Conservation (phyloP, 2,329 filamentous ascomycete species). For the Colletotrichum orchidophilum region DNA sequence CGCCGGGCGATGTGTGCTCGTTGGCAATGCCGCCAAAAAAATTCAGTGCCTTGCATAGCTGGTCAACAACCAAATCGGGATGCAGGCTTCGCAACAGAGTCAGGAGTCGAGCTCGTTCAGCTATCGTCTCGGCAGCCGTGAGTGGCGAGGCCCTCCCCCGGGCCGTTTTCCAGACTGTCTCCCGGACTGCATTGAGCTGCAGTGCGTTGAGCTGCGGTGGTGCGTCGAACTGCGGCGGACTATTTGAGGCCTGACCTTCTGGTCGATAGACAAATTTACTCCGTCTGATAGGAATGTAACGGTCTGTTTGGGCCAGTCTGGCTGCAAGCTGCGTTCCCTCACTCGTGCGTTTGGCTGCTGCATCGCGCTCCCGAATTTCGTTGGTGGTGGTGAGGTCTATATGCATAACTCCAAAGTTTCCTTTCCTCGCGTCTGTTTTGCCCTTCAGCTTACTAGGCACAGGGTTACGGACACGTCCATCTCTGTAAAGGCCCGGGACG, state of each 20-base stretch:
- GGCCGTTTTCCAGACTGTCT: neutral
- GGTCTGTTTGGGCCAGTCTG: slow-evolving; percentile 62
- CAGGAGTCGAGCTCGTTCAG: slow-evolving; percentile 68
- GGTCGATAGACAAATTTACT: slow-evolving; percentile 45
- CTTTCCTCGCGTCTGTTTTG: slow-evolving; percentile 63
- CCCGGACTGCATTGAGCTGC: neutral
- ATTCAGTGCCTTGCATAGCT: slow-evolving; percentile 69
- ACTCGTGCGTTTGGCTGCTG: slow-evolving; percentile 68
- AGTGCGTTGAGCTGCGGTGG: neutral
- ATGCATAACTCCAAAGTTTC: slow-evolving; percentile 72
- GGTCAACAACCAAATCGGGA: slow-evolving; percentile 67
- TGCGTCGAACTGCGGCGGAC: slow-evolving; percentile 32
- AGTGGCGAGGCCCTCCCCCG: slow-evolving; percentile 39
- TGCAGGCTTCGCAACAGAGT: slow-evolving; percentile 65
- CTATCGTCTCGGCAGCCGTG: slow-evolving; percentile 61
- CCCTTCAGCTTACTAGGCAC: slow-evolving; percentile 71
- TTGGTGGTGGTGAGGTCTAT: slow-evolving; percentile 60
- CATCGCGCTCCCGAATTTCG: slow-evolving; percentile 59
- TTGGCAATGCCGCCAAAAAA: slow-evolving; percentile 71
- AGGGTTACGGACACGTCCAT: slow-evolving; percentile 64
- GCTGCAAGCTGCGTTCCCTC: slow-evolving; percentile 69
- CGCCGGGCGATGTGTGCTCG: slow-evolving; percentile 59
- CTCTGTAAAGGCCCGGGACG: slow-evolving; percentile 42
- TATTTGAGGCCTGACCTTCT: neutral
- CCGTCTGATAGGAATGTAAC: slow-evolving; percentile 61